These are phyloP conservation scores for Magnaporthiopsis incrustans DNA, from an alignment of 2,329 filamentous ascomycete species.

Conservation along the genomic window DNA sequence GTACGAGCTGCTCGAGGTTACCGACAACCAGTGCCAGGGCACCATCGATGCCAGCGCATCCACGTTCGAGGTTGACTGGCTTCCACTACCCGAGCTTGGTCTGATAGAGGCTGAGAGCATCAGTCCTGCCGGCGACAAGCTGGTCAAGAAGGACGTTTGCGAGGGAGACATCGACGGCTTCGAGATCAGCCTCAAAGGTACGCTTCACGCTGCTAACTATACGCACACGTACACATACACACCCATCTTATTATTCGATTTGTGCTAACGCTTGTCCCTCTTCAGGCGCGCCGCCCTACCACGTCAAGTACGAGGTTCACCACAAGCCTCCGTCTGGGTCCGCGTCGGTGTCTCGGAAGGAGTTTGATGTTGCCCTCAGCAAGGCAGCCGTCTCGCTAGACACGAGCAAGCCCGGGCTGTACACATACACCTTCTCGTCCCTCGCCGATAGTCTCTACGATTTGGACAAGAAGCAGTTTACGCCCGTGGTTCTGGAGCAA, in stretches of 20 bases:
- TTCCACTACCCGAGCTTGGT: constrained; percentile 66
- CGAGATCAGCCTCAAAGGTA: constrained; percentile 71
- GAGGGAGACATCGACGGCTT: constrained; percentile 90
- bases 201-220: constrained; percentile 18
- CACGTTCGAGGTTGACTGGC: constrained; percentile 76
- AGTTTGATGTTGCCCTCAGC: constrained; percentile 68
- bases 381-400: constrained; percentile 78
- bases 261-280: background rate
- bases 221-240: background rate
- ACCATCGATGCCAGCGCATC: constrained; percentile 66
- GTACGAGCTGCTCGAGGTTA: constrained; percentile 73
- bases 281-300: constrained; percentile 69
- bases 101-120: constrained; percentile 59
- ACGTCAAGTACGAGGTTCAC: constrained; percentile 71
- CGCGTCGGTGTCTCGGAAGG: constrained; percentile 53
- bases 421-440: constrained; percentile 78
- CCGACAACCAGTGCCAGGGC: constrained; percentile 75
- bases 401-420: constrained; percentile 71
- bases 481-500: constrained; percentile 66
- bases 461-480: constrained; percentile 56
- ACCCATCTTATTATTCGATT: constrained; percentile 7
- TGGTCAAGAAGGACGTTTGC: constrained; percentile 75
- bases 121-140: constrained; percentile 42
- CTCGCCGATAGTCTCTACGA: constrained; percentile 83
- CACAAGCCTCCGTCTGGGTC: constrained; percentile 59